phyloP scores from a whole-genome alignment of 495 filamentous ascomycete species.

The Penicillium manginii region DNA sequence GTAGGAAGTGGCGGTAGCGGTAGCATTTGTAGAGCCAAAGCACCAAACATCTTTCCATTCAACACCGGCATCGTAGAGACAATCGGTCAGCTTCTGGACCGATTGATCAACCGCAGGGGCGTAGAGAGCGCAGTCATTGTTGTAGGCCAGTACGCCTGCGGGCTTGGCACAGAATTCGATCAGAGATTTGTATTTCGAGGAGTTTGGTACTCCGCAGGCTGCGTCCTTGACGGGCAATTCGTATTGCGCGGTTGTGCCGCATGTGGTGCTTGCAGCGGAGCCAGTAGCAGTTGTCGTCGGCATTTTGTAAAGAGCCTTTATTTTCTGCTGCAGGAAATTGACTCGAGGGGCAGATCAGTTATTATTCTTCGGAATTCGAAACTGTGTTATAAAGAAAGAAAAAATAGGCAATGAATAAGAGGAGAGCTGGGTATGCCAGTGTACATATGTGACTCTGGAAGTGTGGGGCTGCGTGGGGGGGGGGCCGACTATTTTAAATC shows the following conservation, averaged over 20 bases:
- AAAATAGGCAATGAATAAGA: neutral
- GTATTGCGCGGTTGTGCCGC: constrained; percentile 17
- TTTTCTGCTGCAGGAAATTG: neutral
- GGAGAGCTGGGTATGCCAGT: neutral
- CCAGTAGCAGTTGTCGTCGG: neutral
- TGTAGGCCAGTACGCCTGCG: constrained; percentile 13
- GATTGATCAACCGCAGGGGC: constrained; percentile 23
- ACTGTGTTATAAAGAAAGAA: neutral
- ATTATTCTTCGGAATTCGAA: neutral
- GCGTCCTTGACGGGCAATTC: constrained; percentile 26
- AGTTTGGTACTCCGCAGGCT: constrained; percentile 23
- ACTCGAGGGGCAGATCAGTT: neutral
- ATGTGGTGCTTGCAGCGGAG: constrained; percentile 9
- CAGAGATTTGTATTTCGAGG: constrained; percentile 11
- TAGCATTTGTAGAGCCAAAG: constrained; percentile 26
- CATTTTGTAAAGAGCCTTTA: neutral
- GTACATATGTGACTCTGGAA: neutral
- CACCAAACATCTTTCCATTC: constrained; percentile 36
- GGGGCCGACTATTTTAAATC: neutral
- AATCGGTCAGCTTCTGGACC: constrained; percentile 27
- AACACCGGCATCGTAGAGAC: constrained; percentile 32
- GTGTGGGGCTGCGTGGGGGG: neutral
- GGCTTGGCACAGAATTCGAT: constrained; percentile 17
- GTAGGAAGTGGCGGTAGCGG: constrained; percentile 33
- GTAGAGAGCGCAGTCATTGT: constrained; percentile 15